These are phyloP conservation scores for Rosa persica DNA, from an alignment of 306 rosid species.

Conservation along the genomic window DNA sequence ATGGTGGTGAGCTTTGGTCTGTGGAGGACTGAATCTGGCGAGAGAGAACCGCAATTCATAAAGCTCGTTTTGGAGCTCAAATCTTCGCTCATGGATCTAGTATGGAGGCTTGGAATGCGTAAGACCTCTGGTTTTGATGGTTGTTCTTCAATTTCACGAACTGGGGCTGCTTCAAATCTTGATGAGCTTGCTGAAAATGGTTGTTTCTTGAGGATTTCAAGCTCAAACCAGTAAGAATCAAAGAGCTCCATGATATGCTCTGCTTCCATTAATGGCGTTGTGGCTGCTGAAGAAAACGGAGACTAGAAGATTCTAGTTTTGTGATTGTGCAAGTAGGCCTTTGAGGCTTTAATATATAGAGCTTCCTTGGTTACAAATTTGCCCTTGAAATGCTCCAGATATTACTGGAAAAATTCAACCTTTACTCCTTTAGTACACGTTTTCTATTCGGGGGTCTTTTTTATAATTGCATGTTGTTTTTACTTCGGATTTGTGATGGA, in stretches of 20 bases:
- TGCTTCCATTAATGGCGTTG: constrained; percentile 57
- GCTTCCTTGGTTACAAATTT: constrained; percentile 20
- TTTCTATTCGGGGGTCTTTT: constrained; percentile 31
- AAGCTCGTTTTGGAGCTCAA: constrained; percentile 47
- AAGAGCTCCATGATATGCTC: constrained; percentile 50
- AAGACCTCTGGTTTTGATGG: constrained; percentile 34
- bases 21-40: constrained; percentile 50
- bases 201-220: constrained; percentile 31
- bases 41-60: constrained; percentile 28
- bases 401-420: constrained; percentile 29
- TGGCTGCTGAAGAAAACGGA: constrained; percentile 8
- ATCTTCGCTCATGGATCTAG: constrained; percentile 71
- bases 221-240: constrained; percentile 69
- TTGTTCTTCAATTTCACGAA: constrained; percentile 23
- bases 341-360: neutral
- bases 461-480: constrained; percentile 3
- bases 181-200: constrained; percentile 23
- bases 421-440: constrained; percentile 32
- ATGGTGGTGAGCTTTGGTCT: constrained; percentile 48
- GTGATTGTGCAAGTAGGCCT: neutral
- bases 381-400: constrained; percentile 31
- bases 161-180: constrained; percentile 31
- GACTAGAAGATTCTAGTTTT: constrained; percentile 1
- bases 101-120: constrained; percentile 31
- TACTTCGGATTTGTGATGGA: constrained; percentile 15